These are phyloP conservation scores for Colletotrichum aenigma DNA, from an alignment of 2,329 filamentous ascomycete species.

Conservation along the genomic window DNA sequence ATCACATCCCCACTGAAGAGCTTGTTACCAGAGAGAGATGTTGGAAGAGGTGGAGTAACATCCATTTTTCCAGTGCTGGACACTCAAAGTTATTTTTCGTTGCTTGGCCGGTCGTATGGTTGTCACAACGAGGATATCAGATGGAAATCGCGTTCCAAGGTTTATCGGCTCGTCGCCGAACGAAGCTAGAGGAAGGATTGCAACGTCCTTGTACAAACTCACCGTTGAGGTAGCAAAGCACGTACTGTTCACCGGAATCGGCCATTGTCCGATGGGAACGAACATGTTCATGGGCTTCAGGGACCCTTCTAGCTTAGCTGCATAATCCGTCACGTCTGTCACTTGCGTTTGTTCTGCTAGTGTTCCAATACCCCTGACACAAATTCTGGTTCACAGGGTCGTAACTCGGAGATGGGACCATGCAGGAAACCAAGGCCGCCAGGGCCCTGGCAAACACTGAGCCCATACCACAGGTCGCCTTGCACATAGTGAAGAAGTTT, in stretches of 20 bases:
- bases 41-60: background rate
- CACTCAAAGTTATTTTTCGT: background rate
- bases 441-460: background rate
- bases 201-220: background rate
- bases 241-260: background rate
- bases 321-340: background rate
- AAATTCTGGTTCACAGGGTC: background rate
- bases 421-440: background rate
- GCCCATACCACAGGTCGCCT: background rate
- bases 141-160: background rate
- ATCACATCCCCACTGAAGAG: background rate
- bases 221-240: background rate
- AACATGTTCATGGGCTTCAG: background rate
- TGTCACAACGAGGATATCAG: background rate
- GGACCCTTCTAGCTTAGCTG: background rate
- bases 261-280: background rate
- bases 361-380: background rate
- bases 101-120: background rate
- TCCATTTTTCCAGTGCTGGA: background rate
- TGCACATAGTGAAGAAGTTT: background rate
- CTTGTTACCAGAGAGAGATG: background rate
- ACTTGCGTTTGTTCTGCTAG: background rate
- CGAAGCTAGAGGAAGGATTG: background rate
- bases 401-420: constrained; percentile 1
- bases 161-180: background rate